Evolutionary conservation across 2,329 filamentous ascomycete genomes (phyloP).

Genomic region (Myrmaecium sp.): DNA sequence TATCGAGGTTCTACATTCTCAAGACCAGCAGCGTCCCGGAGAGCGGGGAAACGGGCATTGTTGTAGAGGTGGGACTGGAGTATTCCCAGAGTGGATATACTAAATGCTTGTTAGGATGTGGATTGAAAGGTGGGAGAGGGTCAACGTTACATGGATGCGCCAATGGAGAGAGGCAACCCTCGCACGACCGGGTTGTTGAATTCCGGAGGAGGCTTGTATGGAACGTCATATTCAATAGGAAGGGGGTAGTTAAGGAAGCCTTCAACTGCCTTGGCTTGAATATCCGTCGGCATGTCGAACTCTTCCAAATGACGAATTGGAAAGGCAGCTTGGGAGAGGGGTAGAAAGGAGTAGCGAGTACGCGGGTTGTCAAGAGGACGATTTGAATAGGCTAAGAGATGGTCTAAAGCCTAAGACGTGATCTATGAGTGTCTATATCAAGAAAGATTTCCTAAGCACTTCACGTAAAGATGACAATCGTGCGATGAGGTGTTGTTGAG

Average conservation of each 20-base stretch:
- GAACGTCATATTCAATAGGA: constrained; percentile 14
- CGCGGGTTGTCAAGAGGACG: no score
- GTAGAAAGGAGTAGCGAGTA: no score
- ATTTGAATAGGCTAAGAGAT: no score
- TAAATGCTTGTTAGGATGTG: constrained; percentile 15
- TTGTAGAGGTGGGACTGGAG: constrained; percentile 51
- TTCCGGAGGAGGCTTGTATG: constrained; percentile 17
- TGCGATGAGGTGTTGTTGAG: no score
- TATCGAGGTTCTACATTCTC: constrained; percentile 36
- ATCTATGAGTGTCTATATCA: no score
- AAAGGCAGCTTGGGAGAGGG: no score
- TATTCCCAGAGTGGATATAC: constrained; percentile 41
- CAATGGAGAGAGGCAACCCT: constrained; percentile 45
- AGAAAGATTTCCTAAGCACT: no score
- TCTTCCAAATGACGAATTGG: no score
- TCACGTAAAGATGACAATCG: no score
- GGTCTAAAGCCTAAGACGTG: no score
- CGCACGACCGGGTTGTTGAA: constrained; percentile 51
- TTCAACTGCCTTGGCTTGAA: no score
- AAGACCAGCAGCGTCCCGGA: constrained; percentile 39
- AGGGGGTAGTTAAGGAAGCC: constrained; percentile 18
- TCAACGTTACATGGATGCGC: constrained; percentile 39
- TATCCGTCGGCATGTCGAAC: no score
- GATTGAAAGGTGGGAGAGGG: constrained; percentile 3
- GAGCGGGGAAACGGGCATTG: constrained; percentile 48